Evolutionary conservation across 2,329 filamentous ascomycete genomes (phyloP).

Genomic region (Fusarium ambrosium): DNA sequence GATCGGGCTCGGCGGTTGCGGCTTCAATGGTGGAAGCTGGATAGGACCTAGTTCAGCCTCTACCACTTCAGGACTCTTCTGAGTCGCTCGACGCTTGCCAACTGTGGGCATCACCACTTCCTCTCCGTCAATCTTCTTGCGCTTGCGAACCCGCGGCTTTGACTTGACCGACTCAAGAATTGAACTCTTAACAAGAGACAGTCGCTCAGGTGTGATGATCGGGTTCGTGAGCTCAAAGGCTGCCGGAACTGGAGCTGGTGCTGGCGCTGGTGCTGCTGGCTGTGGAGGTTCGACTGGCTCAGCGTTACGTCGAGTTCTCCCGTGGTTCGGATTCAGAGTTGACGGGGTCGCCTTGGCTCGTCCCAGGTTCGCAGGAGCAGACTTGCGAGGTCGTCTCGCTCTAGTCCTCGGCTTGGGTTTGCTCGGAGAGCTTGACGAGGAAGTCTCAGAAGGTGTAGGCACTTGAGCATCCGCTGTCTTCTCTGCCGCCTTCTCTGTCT

Average conservation of each 20-base stretch:
- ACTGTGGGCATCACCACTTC: conserved; percentile 47
- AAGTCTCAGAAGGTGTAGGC: conserved; percentile 6
- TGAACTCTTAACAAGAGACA: conserved; percentile 50
- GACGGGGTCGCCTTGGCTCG: conserved; percentile 47
- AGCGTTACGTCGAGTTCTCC: conserved; percentile 45
- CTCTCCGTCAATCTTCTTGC: conserved; percentile 60
- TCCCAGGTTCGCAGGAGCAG: conserved; percentile 55
- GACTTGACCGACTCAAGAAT: conserved; percentile 67
- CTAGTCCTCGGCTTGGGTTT: conserved; percentile 43
- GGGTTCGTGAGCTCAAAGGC: not conserved
- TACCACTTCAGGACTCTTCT: conserved; percentile 17
- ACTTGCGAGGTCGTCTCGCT: conserved; percentile 55
- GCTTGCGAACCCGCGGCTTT: conserved; percentile 61
- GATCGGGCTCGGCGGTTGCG: conserved; percentile 33
- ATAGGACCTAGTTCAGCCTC: conserved; percentile 37
- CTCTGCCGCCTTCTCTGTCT: not conserved
- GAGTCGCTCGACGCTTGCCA: conserved; percentile 31
- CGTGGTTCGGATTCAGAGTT: conserved; percentile 55
- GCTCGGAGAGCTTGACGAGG: conserved; percentile 11
- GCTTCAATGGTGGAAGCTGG: conserved; percentile 50
- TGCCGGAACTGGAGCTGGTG: not conserved
- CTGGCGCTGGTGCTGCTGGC: not conserved
- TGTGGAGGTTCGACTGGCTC: conserved; percentile 15
- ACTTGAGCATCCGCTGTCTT: not conserved
- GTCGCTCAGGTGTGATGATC: conserved; percentile 20